Conservation (phyloP, 805 yeast genomes). For the Candida fluviatilis region DNA sequence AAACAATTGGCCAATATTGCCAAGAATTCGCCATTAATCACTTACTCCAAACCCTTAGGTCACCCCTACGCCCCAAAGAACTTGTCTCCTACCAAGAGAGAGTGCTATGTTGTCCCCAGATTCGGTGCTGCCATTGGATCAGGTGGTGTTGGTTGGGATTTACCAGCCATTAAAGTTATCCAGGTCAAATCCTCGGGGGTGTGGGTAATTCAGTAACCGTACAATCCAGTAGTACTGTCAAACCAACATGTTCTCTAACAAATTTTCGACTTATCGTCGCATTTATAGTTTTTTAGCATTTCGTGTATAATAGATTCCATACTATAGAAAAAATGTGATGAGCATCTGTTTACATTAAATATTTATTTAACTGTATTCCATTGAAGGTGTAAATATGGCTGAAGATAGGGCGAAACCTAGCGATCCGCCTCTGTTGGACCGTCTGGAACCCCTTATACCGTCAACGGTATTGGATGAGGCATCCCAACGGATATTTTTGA, state of each 20-base stretch:
- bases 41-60: conserved; percentile 89
- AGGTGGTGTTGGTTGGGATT: conserved; percentile 90
- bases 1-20: conserved; percentile 76
- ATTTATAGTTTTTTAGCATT: too few relatives aligned
- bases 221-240: not conserved
- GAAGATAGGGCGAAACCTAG: not conserved
- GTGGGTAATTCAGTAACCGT: conserved; percentile 48
- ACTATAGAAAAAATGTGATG: conserved; percentile 3
- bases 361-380: not conserved
- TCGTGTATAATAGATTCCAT: not conserved
- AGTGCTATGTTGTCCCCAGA: conserved; percentile 87
- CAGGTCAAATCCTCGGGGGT: conserved; percentile 65
- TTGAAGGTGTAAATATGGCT: conserved; percentile 1
- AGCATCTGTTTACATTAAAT: conserved; percentile 1
- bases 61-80: conserved; percentile 82
- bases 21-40: conserved; percentile 62
- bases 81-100: conserved; percentile 62
- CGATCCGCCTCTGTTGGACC: not conserved
- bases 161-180: conserved; percentile 69
- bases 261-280: too few relatives aligned
- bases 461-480: conserved; percentile 63
- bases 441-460: conserved; percentile 47
- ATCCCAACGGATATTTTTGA: conserved; percentile 65
- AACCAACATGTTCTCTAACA: too few relatives aligned
- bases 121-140: conserved; percentile 80